Conservation (phyloP, 2,329 filamentous ascomycete genomes). For the Tothia fuscella region DNA sequence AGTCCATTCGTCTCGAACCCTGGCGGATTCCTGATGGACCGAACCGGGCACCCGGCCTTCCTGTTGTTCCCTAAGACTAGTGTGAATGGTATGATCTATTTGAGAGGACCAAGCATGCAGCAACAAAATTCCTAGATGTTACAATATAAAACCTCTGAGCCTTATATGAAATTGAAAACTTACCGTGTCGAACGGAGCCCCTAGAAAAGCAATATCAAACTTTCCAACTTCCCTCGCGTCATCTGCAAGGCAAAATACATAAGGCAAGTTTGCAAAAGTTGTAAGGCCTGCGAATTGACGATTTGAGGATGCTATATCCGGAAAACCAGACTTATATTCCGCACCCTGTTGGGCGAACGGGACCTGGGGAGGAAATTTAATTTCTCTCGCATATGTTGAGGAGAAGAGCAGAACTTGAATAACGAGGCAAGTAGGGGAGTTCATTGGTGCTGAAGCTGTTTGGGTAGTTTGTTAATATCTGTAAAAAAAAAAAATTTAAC, state of each 20-base stretch:
- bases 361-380: too few relatives aligned
- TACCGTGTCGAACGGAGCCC: slow-evolving; percentile 39
- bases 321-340: too few relatives aligned
- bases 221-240: slow-evolving; percentile 22
- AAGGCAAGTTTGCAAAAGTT: slow-evolving; percentile 37
- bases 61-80: slow-evolving; percentile 33
- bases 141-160: not conserved
- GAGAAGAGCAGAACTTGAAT: too few relatives aligned
- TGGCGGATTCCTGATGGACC: slow-evolving; percentile 40
- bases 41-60: slow-evolving; percentile 40
- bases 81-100: not conserved
- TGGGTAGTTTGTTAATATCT: too few relatives aligned
- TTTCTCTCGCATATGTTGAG: too few relatives aligned
- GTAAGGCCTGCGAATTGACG: too few relatives aligned
- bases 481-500: too few relatives aligned
- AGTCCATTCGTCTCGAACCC: slow-evolving; percentile 36
- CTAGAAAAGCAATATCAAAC: slow-evolving; percentile 38
- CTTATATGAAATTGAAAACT: slow-evolving; percentile 10
- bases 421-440: too few relatives aligned
- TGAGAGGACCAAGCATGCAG: not conserved
- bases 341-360: too few relatives aligned
- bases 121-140: not conserved
- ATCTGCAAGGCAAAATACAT: slow-evolving; percentile 33
- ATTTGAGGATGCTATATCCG: too few relatives aligned
- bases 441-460: too few relatives aligned